Evolutionary conservation across 148 eudicot species (phyloP).

Genomic region (Amaranthus palmeri): DNA sequence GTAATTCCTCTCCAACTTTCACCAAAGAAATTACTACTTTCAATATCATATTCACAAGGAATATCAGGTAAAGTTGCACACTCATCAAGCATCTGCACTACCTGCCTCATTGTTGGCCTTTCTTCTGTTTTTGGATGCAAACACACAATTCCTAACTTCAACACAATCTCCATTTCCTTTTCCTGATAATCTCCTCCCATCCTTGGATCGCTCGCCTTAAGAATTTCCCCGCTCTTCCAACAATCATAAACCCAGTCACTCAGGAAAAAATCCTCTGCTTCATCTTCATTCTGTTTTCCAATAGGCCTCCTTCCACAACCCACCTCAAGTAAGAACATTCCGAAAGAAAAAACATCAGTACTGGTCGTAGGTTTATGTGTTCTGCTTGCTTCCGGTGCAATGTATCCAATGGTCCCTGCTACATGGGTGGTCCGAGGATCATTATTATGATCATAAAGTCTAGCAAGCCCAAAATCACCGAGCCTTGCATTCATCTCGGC

Average conservation of each 20-base stretch:
- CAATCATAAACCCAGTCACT: conserved; percentile 23
- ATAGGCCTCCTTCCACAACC: conserved; percentile 34
- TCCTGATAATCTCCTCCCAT: conserved; percentile 24
- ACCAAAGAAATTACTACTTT: background rate
- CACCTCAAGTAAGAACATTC: conserved; percentile 33
- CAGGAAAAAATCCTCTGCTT: conserved; percentile 13
- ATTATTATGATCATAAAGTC: conserved; percentile 23
- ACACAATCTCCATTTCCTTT: conserved; percentile 28
- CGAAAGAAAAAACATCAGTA: conserved; percentile 32
- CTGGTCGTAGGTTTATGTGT: conserved; percentile 22
- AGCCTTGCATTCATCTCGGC: conserved; percentile 30
- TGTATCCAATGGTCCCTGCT: conserved; percentile 37
- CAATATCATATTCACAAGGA: conserved; percentile 20
- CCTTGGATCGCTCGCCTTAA: conserved; percentile 31
- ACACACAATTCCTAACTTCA: conserved; percentile 41
- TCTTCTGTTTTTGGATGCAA: conserved; percentile 21
- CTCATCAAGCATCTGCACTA: conserved; percentile 24
- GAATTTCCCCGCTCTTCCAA: conserved; percentile 22
- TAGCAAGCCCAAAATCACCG: conserved; percentile 40
- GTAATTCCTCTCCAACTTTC: background rate
- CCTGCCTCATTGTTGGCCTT: conserved; percentile 41
- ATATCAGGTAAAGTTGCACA: conserved; percentile 6
- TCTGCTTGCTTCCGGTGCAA: conserved; percentile 32
- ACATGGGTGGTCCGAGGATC: conserved; percentile 29
- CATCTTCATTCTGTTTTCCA: background rate